These are phyloP conservation scores for Coemansia sp. DNA, from an alignment of 192 early-diverging fungal species.

Conservation along the genomic window DNA sequence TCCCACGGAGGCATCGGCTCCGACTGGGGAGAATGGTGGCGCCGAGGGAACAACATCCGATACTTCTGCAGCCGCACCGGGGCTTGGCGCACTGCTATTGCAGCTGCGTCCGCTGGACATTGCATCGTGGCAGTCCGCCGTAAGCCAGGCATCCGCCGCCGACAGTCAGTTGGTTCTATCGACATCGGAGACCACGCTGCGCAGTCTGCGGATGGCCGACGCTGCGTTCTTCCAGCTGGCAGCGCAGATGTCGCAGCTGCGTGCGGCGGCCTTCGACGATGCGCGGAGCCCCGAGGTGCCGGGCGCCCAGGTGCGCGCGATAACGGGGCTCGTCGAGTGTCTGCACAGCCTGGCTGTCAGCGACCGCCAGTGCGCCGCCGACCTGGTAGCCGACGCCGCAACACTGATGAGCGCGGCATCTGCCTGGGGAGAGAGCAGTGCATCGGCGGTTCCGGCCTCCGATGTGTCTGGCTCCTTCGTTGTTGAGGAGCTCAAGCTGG, in stretches of 20 bases:
- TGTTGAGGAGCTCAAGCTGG: conserved; percentile 20
- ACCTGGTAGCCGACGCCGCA: conserved; percentile 19
- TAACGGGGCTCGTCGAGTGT: conserved; percentile 29
- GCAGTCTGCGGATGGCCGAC: conserved; percentile 31
- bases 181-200: conserved; percentile 3
- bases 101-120: conserved; percentile 30
- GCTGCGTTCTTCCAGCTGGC: conserved; percentile 37
- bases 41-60: neutral
- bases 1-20: neutral
- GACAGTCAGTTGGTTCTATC: conserved; percentile 9
- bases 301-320: conserved; percentile 36
- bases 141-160: neutral
- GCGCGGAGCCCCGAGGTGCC: conserved; percentile 41
- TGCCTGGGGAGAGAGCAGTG: conserved; percentile 8
- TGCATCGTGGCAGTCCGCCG: conserved; percentile 19
- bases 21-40: neutral
- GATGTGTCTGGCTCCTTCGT: neutral
- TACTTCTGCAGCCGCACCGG: neutral
- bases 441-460: neutral
- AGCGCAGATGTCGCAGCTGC: conserved; percentile 39
- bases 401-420: conserved; percentile 34
- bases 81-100: conserved; percentile 18
- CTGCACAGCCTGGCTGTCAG: conserved; percentile 18
- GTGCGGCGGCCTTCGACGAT: conserved; percentile 17
- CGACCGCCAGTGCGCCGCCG: conserved; percentile 36